Conservation (phyloP, 176 grass and related monocot species). For the Ampelocalamus luodianensis region DNA sequence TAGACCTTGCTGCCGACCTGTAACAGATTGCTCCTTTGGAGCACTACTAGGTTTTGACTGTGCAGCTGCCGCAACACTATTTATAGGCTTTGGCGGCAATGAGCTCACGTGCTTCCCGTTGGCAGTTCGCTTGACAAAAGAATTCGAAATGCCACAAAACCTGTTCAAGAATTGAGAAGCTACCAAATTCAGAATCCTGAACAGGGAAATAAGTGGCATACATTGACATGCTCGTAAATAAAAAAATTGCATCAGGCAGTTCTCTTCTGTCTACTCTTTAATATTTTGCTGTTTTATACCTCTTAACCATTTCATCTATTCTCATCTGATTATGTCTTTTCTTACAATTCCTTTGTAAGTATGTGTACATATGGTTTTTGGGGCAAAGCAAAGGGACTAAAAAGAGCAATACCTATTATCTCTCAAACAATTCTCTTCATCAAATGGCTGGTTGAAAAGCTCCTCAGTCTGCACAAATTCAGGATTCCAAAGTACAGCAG, state of each 20-base stretch:
- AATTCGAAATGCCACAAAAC: slow-evolving; percentile 89
- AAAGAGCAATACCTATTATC: slow-evolving; percentile 73
- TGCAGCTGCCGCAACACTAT: slow-evolving; percentile 23
- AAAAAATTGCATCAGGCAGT: background rate
- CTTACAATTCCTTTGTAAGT: slow-evolving; percentile 9
- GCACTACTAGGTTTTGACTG: slow-evolving; percentile 53
- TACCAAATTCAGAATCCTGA: slow-evolving; percentile 28
- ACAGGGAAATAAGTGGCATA: slow-evolving; percentile 24
- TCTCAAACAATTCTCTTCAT: slow-evolving; percentile 90
- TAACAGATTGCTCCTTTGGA: slow-evolving; percentile 66
- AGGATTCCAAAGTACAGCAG: slow-evolving; percentile 90
- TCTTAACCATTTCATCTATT: background rate
- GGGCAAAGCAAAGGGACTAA: background rate
- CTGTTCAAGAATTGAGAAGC: slow-evolving; percentile 50
- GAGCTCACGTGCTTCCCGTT: slow-evolving; percentile 58
- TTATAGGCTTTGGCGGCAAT: slow-evolving; percentile 48
- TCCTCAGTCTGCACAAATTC: slow-evolving; percentile 96
- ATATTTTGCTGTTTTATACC: background rate
- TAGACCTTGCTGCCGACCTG: slow-evolving; percentile 49
- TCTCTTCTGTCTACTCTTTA: background rate
- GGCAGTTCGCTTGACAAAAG: slow-evolving; percentile 65
- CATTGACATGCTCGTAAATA: slow-evolving; percentile 13
- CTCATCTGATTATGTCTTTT: background rate
- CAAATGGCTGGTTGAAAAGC: slow-evolving; percentile 76
- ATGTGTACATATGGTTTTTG: background rate